phyloP scores from a whole-genome alignment of 495 filamentous ascomycete genomes.

The Aspergillus ellipticus region DNA sequence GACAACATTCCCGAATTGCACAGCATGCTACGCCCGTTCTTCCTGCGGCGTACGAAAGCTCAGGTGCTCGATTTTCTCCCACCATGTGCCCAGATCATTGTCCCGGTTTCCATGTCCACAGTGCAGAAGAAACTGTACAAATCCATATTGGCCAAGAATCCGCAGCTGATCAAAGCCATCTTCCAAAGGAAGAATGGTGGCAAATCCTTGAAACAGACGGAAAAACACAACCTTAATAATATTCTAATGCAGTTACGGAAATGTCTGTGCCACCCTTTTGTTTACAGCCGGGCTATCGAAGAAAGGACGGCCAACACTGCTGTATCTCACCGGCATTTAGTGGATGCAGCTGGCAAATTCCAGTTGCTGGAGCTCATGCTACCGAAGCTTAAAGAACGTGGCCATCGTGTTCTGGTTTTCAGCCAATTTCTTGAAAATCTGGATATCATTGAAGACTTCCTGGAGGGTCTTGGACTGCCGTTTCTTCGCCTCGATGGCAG shows the following conservation, averaged over 20 bases:
- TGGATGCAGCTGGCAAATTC: constrained; percentile 90
- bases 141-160: constrained; percentile 85
- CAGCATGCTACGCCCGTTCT: constrained; percentile 78
- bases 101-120: constrained; percentile 88
- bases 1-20: constrained; percentile 81
- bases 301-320: constrained; percentile 56
- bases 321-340: constrained; percentile 68
- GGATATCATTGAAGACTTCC: constrained; percentile 87
- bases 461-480: constrained; percentile 62
- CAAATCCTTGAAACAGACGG: constrained; percentile 52
- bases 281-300: constrained; percentile 86
- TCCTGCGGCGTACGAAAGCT: constrained; percentile 79
- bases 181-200: constrained; percentile 56
- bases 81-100: constrained; percentile 87
- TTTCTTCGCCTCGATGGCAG: constrained; percentile 85
- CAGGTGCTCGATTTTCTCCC: constrained; percentile 87
- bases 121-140: constrained; percentile 94
- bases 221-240: constrained; percentile 80
- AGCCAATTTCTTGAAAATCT: constrained; percentile 92
- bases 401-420: constrained; percentile 91
- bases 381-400: constrained; percentile 81
- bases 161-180: constrained; percentile 82
- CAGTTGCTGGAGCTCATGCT: constrained; percentile 83
- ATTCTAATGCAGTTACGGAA: constrained; percentile 95
- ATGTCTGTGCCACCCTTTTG: constrained; percentile 91